phyloP scores from a whole-genome alignment of 176 grass and related monocot genomes.

The Canna indica region DNA sequence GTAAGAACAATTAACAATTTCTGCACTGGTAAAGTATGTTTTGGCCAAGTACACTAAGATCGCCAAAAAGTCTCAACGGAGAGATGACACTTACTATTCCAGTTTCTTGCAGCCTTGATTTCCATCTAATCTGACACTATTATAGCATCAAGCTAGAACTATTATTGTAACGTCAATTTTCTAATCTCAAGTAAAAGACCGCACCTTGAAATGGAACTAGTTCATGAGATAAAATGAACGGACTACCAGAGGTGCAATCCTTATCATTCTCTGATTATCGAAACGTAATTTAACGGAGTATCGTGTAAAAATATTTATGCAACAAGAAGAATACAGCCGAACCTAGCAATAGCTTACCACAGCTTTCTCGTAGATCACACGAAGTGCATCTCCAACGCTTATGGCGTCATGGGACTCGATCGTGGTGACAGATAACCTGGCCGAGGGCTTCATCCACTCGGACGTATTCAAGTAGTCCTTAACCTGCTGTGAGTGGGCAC shows the following conservation, averaged over 20 bases:
- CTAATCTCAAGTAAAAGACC: neutral
- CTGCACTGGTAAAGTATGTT: no score
- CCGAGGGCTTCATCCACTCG: conserved; percentile 39
- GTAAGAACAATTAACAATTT: no score
- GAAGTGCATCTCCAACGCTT: conserved; percentile 65
- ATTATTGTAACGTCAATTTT: neutral
- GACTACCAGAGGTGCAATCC: neutral
- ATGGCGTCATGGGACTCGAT: conserved; percentile 68
- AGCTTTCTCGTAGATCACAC: conserved; percentile 45
- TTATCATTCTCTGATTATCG: neutral
- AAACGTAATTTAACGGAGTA: neutral
- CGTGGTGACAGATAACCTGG: conserved; percentile 37
- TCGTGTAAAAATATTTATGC: neutral
- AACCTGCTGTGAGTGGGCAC: conserved; percentile 66
- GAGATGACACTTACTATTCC: no score
- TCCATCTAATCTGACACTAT: neutral
- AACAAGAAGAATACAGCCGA: neutral
- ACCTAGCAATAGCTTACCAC: conserved; percentile 27
- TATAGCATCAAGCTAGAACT: neutral
- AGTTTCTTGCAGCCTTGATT: neutral
- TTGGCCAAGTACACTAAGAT: neutral
- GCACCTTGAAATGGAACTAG: neutral
- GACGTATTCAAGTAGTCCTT: conserved; percentile 63
- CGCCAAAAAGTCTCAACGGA: neutral
- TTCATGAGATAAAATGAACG: neutral